Evolutionary conservation across 495 filamentous ascomycete species (phyloP), one percentile per base, ranked within the genome.

Genomic region (Hyaloscypha variabilis): DNA sequence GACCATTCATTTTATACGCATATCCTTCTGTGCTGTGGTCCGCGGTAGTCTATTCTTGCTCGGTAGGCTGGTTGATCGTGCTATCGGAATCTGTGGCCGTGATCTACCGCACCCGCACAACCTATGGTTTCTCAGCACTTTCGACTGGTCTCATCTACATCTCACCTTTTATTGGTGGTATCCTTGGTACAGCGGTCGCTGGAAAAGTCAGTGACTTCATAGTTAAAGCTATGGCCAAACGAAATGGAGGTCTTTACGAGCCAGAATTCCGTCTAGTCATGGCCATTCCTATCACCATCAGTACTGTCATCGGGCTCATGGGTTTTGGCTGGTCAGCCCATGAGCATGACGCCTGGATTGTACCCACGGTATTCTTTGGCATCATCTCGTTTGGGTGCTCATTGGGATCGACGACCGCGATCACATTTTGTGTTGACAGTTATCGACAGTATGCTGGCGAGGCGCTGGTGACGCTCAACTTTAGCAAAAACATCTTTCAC

Each of bases 1-100:
- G 94, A 8, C 95, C 95, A 8, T 88, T 97, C 54, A 87, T 97
- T 53, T 82, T 97, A 6, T 96, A 89, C 72, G 84, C 87, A 2
- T 97, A 97, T 72, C 95, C 95, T 1, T 83, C 91, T 1, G 90
- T 99, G 17, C 85, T 99, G 25, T 99, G 94, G 94, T 94, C 91
- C 42, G 80, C 93, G 0, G 82, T 91, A 0, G 87, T 97, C 31
- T 99, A 99, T 75, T 79, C 93, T 0, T 87, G 95, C 67, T 93
- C 91, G 5, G 85, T 97, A n/a, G 94, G 94, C 21, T 97, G 94
- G 95, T 81, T 99, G 52, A 97, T 99, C 65, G 91, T 97, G 30
- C 85, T 97, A 14, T 97, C 95, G 1, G 93, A 97, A 76, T 89
- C 89, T 0, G 87, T 97, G 1, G 85, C 91, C 0, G 79, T 85